Evolutionary conservation across 2,329 filamentous ascomycete species (phyloP).

Genomic region (Fonsecaea multimorphosa): DNA sequence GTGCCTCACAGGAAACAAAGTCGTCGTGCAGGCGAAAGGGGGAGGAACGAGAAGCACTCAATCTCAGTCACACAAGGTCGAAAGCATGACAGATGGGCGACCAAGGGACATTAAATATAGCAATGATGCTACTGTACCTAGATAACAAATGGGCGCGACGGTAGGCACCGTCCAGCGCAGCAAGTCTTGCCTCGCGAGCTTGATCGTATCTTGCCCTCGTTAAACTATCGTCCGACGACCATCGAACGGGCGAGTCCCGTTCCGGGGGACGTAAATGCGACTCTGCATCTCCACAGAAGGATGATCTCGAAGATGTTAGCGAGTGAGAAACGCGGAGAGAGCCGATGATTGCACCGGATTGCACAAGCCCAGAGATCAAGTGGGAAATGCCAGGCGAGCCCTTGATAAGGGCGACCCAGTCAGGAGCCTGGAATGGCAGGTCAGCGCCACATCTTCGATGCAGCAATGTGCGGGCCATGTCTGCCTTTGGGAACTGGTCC

Average conservation of each 20-base stretch:
- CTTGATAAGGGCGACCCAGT: conserved; percentile 31
- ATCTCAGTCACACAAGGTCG: background rate
- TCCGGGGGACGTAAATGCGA: conserved; percentile 19
- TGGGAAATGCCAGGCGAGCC: conserved; percentile 23
- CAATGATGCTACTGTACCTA: conserved; percentile 2
- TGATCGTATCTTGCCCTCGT: conserved; percentile 16
- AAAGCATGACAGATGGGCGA: background rate
- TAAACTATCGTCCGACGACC: background rate
- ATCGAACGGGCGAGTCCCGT: conserved; percentile 16
- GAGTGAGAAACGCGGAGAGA: conserved; percentile 27
- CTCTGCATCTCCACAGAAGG: conserved; percentile 20
- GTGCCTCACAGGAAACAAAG: background rate
- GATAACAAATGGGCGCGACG: conserved; percentile 14
- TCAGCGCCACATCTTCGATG: conserved; percentile 7
- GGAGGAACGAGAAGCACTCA: background rate
- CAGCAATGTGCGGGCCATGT: conserved; percentile 6
- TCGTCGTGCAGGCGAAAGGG: background rate
- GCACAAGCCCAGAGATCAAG: conserved; percentile 6
- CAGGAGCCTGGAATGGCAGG: background rate
- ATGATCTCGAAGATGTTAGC: conserved; percentile 25
- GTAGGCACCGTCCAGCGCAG: background rate
- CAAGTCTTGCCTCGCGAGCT: conserved; percentile 5
- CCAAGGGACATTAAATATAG: conserved; percentile 18
- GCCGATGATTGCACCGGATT: conserved; percentile 17
- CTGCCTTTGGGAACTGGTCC: conserved; percentile 18